phyloP scores from a whole-genome alignment of 2,329 filamentous ascomycete genomes.

The Penicillium sumatraense region DNA sequence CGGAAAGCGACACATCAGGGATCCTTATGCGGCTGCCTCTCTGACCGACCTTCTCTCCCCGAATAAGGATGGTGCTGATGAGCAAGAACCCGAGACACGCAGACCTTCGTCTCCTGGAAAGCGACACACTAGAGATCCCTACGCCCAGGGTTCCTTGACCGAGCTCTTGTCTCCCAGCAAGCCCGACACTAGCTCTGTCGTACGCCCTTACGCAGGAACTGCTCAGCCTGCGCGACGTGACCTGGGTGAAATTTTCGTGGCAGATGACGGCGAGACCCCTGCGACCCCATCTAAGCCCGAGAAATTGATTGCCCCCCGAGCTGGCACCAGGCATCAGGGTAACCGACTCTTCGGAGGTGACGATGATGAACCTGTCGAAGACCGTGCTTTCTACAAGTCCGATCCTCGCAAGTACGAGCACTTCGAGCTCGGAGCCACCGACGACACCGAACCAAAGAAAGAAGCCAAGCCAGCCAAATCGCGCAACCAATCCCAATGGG shows the following conservation, averaged over 20 bases:
- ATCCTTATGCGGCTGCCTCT: slow-evolving; percentile 54
- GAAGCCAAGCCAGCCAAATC: slow-evolving; percentile 33
- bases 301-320: slow-evolving; percentile 47
- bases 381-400: slow-evolving; percentile 55
- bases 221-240: slow-evolving; percentile 72
- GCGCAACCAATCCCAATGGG: slow-evolving; percentile 75
- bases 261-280: slow-evolving; percentile 44
- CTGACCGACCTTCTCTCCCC: slow-evolving; percentile 72
- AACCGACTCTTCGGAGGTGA: slow-evolving; percentile 68
- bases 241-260: slow-evolving; percentile 70
- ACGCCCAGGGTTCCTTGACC: slow-evolving; percentile 64
- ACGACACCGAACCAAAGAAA: slow-evolving; percentile 36
- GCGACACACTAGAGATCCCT: slow-evolving; percentile 41
- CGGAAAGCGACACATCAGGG: slow-evolving; percentile 47
- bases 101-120: slow-evolving; percentile 33
- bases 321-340: slow-evolving; percentile 57
- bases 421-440: slow-evolving; percentile 41
- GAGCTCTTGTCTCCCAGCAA: slow-evolving; percentile 67
- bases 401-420: slow-evolving; percentile 82
- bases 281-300: slow-evolving; percentile 34
- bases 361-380: slow-evolving; percentile 49
- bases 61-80: slow-evolving; percentile 53
- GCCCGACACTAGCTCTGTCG: slow-evolving; percentile 32
- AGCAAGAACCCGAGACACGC: slow-evolving; percentile 14
- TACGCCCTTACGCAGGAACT: slow-evolving; percentile 45